Conservation (phyloP, 106 monocot genomes). For the Dendrobium chrysotoxum region DNA sequence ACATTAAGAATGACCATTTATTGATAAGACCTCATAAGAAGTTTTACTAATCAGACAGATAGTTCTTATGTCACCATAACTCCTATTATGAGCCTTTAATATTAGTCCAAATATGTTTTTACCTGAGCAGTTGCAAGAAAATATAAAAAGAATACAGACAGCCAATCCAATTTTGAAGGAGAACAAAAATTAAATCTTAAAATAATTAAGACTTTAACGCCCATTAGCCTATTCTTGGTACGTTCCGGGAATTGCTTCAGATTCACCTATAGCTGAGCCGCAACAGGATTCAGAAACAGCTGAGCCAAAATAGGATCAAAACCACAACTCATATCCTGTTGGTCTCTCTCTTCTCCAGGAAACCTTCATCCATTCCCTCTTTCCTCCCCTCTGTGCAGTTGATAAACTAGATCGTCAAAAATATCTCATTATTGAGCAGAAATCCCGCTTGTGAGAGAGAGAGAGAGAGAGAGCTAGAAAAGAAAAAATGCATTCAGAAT, state of each 20-base stretch:
- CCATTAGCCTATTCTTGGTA: not conserved
- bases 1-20: not conserved
- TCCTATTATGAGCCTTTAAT: not conserved
- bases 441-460: not conserved
- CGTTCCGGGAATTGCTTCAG: not conserved
- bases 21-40: not conserved
- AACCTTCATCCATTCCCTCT: not conserved
- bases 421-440: not conserved
- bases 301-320: not conserved
- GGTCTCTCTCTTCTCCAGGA: not conserved
- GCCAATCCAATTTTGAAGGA: not conserved
- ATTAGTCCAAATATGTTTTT: not conserved
- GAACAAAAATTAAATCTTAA: not conserved
- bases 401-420: not conserved
- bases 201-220: not conserved
- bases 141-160: not conserved
- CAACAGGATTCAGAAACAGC: not conserved
- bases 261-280: not conserved
- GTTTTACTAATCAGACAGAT: not conserved
- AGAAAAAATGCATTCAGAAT: not conserved
- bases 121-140: not conserved
- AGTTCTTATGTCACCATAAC: not conserved
- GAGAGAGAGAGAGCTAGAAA: not conserved
- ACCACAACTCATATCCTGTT: not conserved
- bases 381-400: not conserved